These are phyloP conservation scores for Coniferiporia sulphurascens DNA, from an alignment of 1,284 basidiomycete species.

Conservation along the genomic window DNA sequence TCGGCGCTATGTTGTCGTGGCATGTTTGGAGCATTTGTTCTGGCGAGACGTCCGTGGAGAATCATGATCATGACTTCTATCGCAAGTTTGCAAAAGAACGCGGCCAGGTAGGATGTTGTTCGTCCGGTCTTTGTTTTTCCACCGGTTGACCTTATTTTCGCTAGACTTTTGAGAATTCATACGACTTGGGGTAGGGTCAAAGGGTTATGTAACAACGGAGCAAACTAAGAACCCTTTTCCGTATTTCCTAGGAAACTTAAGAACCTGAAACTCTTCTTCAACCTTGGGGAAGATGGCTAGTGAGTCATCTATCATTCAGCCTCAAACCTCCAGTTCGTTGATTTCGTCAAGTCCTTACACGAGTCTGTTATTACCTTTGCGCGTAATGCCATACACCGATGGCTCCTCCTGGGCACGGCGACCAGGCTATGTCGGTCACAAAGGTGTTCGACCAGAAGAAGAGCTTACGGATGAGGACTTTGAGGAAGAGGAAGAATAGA, in stretches of 20 bases:
- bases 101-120: conserved; percentile 54
- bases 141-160: conserved; percentile 4
- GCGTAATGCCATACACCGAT: conserved; percentile 79
- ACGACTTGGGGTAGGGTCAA: conserved; percentile 69
- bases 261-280: conserved; percentile 88
- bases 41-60: conserved; percentile 92
- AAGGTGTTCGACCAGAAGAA: conserved; percentile 57
- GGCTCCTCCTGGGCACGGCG: conserved; percentile 79
- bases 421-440: conserved; percentile 55
- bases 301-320: conserved; percentile 28
- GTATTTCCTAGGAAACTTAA: conserved; percentile 38
- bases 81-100: conserved; percentile 62
- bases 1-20: conserved; percentile 77
- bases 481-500: conserved; percentile 32
- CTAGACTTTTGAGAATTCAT: conserved; percentile 84
- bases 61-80: conserved; percentile 84
- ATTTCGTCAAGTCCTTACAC: conserved; percentile 51
- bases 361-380: conserved; percentile 79
- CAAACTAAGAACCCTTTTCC: background rate
- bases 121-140: background rate
- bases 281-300: conserved; percentile 78
- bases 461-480: conserved; percentile 69
- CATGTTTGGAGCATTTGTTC: conserved; percentile 72
- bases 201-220: background rate
- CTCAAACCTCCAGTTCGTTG: background rate